These are phyloP conservation scores for Trichoderma endophyticum DNA, from an alignment of 2,329 filamentous ascomycete genomes.

Conservation along the genomic window DNA sequence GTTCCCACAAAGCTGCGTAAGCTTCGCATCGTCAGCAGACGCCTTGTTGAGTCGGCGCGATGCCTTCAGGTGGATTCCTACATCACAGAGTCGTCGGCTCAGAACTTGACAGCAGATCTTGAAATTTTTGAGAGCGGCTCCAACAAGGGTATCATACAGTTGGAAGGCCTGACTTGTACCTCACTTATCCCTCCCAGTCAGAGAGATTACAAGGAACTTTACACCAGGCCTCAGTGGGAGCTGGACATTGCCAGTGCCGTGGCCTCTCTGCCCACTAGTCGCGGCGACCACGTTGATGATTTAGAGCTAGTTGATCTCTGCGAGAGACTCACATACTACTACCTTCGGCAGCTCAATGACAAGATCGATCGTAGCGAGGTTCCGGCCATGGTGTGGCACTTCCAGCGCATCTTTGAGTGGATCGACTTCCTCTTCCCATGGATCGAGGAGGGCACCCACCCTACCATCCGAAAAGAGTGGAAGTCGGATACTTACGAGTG, in stretches of 20 bases:
- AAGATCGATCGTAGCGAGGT: neutral
- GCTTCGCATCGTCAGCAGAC: neutral
- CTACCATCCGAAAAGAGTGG: neutral
- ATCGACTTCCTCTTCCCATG: neutral
- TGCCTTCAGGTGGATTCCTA: neutral
- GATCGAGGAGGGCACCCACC: neutral
- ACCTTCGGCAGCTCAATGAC: neutral
- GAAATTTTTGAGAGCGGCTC: neutral
- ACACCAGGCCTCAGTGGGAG: neutral
- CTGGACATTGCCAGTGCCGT: neutral
- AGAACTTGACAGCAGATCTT: neutral
- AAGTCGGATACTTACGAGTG: neutral
- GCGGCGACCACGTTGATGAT: neutral
- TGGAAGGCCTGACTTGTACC: neutral
- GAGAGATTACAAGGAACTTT: neutral
- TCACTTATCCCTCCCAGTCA: neutral
- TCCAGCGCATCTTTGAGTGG: neutral
- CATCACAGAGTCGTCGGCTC: neutral
- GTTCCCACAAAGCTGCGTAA: neutral
- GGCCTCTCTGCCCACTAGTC: neutral
- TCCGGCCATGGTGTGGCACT: neutral
- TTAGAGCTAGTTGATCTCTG: neutral
- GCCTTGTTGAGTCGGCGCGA: neutral
- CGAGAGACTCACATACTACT: neutral
- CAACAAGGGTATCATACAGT: neutral